Evolutionary conservation across 2,329 filamentous ascomycete genomes (phyloP), one percentile per base, ranked within the genome.

Genomic region (Daldinia sp.): DNA sequence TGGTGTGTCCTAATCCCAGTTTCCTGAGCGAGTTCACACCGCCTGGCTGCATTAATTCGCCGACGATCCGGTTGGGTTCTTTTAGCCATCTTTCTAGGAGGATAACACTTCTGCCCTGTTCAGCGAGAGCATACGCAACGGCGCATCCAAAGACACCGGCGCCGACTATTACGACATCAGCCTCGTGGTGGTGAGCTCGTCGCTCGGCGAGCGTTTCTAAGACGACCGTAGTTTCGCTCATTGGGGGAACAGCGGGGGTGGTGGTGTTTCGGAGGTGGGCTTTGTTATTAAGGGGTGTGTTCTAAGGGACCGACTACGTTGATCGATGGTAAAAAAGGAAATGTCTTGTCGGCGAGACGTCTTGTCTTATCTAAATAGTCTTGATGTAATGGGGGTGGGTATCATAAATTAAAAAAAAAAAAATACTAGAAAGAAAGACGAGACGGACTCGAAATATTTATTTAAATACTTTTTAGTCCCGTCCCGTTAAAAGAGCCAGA

Each of bases 61-160:
- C 95, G 48, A 99, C 93, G 70, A 99, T 99, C 67, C 95, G 89
- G 80, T 98, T 91, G 17, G 95, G 95, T 81, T 98, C 90, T 78
- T 93, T 93, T 79, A 98, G 82, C 79, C 88, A 96, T 72, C 87
- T 87, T 81, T 99, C 95, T 51, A 99, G 86, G 52, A 99, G 82
- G 23, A 98, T 85, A 23, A 99, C 94, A 76, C 91, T 96, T 66
- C 95, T 88, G 55, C 93, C 94, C 80, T 98, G 95, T 71, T 91
- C 89, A 61, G 91, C 94, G 45, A 98, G 84, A 19, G 94, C 88
- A 67, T 89, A 91, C 15, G 95, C 94, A 19, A 93, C 82, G 17
- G 94, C 92, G 77, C 93, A 96, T 37, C 95, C 95, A 66, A 97
- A 87, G 61, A 98, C 85, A 57, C 95, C 95, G 2, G 93, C 95